Evolutionary conservation across 2,329 filamentous ascomycete species (phyloP), one percentile per base, ranked within the genome.

Genomic region (Trichoderma simmonsii): DNA sequence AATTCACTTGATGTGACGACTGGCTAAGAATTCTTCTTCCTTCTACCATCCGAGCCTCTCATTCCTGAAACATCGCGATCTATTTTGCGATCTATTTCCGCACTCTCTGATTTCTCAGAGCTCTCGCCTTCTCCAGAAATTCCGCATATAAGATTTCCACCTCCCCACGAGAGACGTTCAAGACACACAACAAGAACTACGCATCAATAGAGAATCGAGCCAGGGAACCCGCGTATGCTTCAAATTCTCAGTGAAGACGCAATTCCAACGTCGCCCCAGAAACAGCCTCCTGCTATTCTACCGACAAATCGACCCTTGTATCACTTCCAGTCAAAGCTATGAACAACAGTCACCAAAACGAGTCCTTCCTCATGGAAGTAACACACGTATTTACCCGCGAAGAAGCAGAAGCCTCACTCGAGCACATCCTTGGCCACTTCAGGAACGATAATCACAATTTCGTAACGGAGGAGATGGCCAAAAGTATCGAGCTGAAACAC

Each of bases 251-350:
- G 2, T 43, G 15, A 43, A 43, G 15, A 18, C 36, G 36, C 15
- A 43, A 0, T 43, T 43, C 0, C 36, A 1, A 43, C 0, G n/a
- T 43, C 15, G 0, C 0, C 36, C 4, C 0, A 18, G 36, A 0
- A 43, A n/a, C 39, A 4, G 7, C 18, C 7, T n/a, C 39, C 39
- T 43, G 3, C 7, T n/a, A 43, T n/a, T 43, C 39, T 43, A 4
- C 26, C 26, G 26, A 26, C 26, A 26, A 4, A 3, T 26, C 26
- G 26, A 26, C 26, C 26, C 26, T 26, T 26, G 4, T 26, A 26
- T 9, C 15, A 43, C 15, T 9, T n/a, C 36, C n/a, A 18, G 15
- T 4, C 15, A n/a, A 43, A 43, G 39, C 15, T 1, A 43, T 43
- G 39, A 4, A 1, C 0, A 43, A 4, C 7, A 4, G 15, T 9